A percentile compares a stretch with the other conserved stretches of the same genome.
These are phyloP conservation scores for Schizonepeta tenuifolia DNA, from an alignment of 257 asterid species.

Conservation along the genomic window DNA sequence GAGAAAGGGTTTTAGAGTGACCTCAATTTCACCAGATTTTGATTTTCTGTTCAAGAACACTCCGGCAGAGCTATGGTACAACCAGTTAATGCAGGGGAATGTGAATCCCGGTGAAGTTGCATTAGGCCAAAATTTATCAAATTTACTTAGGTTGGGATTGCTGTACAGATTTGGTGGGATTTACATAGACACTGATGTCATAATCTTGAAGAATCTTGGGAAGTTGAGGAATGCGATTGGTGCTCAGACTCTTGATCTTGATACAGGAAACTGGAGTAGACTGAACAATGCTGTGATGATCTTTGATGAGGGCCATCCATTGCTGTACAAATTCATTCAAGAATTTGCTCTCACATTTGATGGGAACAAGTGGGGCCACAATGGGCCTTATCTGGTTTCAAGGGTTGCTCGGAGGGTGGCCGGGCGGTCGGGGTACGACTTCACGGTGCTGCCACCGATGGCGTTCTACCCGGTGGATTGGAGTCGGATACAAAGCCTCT, in stretches of 20 bases:
- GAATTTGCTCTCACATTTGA: conserved; percentile 92
- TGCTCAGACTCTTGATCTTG: conserved; percentile 70
- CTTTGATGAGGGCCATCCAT: conserved; percentile 78
- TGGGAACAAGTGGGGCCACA: conserved; percentile 98
- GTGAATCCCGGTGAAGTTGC: conserved; percentile 74
- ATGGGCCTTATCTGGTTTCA: conserved; percentile 93
- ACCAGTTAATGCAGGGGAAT: conserved; percentile 57
- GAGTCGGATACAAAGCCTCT: conserved; percentile 68
- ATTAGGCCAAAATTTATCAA: conserved; percentile 90
- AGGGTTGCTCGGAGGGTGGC: conserved; percentile 75
- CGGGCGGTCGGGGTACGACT: conserved; percentile 61
- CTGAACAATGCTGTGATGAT: conserved; percentile 91
- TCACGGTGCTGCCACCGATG: conserved; percentile 66
- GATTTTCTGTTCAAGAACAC: conserved; percentile 66
- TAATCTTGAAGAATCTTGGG: conserved; percentile 58
- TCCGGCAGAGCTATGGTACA: conserved; percentile 71
- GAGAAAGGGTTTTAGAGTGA: conserved; percentile 56
- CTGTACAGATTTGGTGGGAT: conserved; percentile 88
- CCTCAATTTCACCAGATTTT: conserved; percentile 74
- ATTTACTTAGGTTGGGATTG: conserved; percentile 80
- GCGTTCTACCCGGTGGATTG: conserved; percentile 96
- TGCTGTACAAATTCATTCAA: conserved; percentile 78
- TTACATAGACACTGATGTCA: conserved; percentile 79
- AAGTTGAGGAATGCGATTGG: conserved; percentile 66
- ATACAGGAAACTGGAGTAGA: conserved; percentile 77